A percentile compares a stretch with the other conserved stretches of the same genome.
Conservation (phyloP, 176 grass and related monocot species). For the Raddia guianensis region DNA sequence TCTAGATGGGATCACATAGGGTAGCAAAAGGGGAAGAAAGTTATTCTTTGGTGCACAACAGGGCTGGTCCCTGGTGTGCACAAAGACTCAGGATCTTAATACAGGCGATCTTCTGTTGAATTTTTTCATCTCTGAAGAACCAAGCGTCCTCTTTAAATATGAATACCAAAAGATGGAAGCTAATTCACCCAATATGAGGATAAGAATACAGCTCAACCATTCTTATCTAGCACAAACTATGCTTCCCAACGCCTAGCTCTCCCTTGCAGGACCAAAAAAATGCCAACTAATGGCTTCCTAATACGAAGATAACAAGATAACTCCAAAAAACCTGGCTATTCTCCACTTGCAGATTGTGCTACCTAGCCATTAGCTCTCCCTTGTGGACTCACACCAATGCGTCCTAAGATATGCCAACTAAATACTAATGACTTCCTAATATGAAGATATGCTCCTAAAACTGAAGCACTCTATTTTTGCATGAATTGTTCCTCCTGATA, state of each 20-base stretch:
- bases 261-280: too few species aligned
- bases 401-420: too few species aligned
- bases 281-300: background rate
- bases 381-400: too few species aligned
- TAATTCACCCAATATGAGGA: background rate
- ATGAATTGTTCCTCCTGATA: too few species aligned
- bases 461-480: too few species aligned
- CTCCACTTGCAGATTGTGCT: too few species aligned
- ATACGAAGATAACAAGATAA: background rate
- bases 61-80: background rate
- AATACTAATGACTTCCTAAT: background rate
- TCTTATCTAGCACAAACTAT: too few species aligned
- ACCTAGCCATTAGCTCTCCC: too few species aligned
- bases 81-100: background rate
- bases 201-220: background rate
- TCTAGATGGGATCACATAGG: background rate
- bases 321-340: too few species aligned
- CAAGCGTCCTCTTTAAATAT: background rate
- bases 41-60: background rate
- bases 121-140: background rate
- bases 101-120: background rate
- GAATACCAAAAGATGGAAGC: background rate
- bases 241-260: too few species aligned
- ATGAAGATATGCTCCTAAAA: background rate
- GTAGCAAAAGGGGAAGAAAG: background rate